A percentile compares a stretch with the other conserved stretches of the same genome.
phyloP scores from a whole-genome alignment of 2,329 filamentous ascomycete genomes.

The Fusarium luffae region DNA sequence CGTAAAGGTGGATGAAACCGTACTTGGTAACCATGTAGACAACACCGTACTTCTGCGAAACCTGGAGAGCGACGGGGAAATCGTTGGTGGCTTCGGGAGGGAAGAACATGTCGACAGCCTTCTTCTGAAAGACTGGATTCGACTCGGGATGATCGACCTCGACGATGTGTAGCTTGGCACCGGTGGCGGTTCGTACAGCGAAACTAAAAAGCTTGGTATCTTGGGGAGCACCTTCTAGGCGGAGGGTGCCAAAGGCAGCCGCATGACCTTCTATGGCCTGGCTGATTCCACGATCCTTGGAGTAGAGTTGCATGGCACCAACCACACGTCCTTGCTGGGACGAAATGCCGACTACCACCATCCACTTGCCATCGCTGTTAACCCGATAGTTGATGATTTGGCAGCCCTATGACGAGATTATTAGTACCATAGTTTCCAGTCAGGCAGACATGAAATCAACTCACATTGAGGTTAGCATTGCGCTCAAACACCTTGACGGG shows the following conservation, averaged over 20 bases:
- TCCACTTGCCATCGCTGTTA: slow-evolving; percentile 96
- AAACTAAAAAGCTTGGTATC: slow-evolving; percentile 98
- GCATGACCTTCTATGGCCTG: slow-evolving; percentile 98
- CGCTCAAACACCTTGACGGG: slow-evolving; percentile 95
- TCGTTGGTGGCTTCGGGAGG: slow-evolving; percentile 94
- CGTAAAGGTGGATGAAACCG: slow-evolving; percentile 98
- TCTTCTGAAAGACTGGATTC: slow-evolving; percentile 92
- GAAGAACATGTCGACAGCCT: slow-evolving; percentile 98
- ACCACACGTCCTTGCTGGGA: slow-evolving; percentile 93
- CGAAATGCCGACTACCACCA: slow-evolving; percentile 96
- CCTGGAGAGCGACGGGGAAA: slow-evolving; percentile 97
- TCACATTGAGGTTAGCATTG: slow-evolving; percentile 86
- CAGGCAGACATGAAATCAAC: slow-evolving; percentile 49
- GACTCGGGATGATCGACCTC: slow-evolving; percentile 94
- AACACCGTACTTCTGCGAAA: slow-evolving; percentile 95
- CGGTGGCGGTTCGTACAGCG: slow-evolving; percentile 87
- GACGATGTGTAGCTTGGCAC: slow-evolving; percentile 96
- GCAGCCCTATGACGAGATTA: slow-evolving; percentile 71
- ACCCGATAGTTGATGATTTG: slow-evolving; percentile 99
- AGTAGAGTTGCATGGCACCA: slow-evolving; percentile 97
- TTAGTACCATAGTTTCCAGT: slow-evolving; percentile 27
- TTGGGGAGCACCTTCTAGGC: slow-evolving; percentile 86
- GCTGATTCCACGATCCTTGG: slow-evolving; percentile 93
- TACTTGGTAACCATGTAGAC: slow-evolving; percentile 99
- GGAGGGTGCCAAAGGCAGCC: slow-evolving; percentile 89